These are phyloP conservation scores for Sarocladium brachiariae DNA, from an alignment of 2,329 filamentous ascomycete genomes.

Conservation along the genomic window DNA sequence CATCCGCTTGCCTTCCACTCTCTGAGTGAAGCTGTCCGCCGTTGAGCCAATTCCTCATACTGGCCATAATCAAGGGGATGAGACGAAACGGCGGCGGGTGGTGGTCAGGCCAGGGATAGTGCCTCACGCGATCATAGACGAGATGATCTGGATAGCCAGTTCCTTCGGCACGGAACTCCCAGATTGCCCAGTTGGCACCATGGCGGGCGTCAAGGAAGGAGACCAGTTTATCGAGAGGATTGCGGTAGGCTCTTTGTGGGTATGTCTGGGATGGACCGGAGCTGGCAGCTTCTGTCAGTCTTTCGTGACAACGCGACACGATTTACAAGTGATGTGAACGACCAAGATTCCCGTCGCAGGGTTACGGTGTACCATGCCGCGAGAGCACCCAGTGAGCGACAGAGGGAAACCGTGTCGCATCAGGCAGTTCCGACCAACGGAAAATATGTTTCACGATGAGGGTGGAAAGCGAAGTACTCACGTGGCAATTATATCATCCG, in stretches of 20 bases:
- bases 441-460: too few relatives aligned
- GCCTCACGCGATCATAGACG: slow-evolving; percentile 76
- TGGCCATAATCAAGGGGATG: slow-evolving; percentile 81
- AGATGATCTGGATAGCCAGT: slow-evolving; percentile 90
- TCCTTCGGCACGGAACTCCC: slow-evolving; percentile 95
- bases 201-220: slow-evolving; percentile 84
- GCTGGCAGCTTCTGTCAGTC: slow-evolving; percentile 37
- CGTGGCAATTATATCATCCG: slow-evolving; percentile 65
- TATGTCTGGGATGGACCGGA: slow-evolving; percentile 88
- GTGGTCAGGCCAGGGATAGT: slow-evolving; percentile 96
- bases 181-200: slow-evolving; percentile 81
- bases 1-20: slow-evolving; percentile 10
- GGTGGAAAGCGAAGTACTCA: slow-evolving; percentile 21
- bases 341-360: too few relatives aligned
- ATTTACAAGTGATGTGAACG: too few relatives aligned
- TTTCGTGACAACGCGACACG: too few relatives aligned
- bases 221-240: slow-evolving; percentile 81
- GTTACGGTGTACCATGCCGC: too few relatives aligned
- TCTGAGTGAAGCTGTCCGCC: slow-evolving; percentile 33
- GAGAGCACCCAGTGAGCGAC: too few relatives aligned
- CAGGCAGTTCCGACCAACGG: too few relatives aligned
- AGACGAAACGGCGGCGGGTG: slow-evolving; percentile 90
- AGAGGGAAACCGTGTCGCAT: too few relatives aligned
- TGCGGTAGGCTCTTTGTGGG: slow-evolving; percentile 87
- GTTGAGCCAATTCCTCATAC: slow-evolving; percentile 83